Percentiles rank a stretch among this genome's conserved stretches.
phyloP scores from a whole-genome alignment of 768 basidiomycete genomes.

The Mycena sanguinolenta region DNA sequence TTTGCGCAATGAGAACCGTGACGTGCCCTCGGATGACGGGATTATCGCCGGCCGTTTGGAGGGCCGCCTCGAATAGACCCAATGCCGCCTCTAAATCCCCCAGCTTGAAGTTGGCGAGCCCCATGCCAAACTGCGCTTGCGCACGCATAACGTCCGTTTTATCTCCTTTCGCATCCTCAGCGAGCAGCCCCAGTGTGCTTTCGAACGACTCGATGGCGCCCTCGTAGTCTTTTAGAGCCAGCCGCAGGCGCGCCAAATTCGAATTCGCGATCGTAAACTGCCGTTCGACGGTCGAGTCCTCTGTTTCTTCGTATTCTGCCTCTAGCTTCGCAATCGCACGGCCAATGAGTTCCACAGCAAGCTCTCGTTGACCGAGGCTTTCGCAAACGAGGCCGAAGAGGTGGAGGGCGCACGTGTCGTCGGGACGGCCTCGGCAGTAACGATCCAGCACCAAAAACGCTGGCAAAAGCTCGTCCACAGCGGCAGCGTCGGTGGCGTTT shows the following conservation, averaged over 20 bases:
- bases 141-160: slow-evolving; percentile 60
- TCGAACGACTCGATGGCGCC: slow-evolving; percentile 79
- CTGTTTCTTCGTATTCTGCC: slow-evolving; percentile 87
- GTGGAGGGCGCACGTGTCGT: slow-evolving; percentile 83
- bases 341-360: slow-evolving; percentile 68
- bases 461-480: slow-evolving; percentile 69
- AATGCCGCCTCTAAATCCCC: slow-evolving; percentile 75
- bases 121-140: slow-evolving; percentile 79
- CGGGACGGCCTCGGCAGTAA: slow-evolving; percentile 75
- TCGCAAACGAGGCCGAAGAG: slow-evolving; percentile 90
- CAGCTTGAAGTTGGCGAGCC: slow-evolving; percentile 77
- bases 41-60: slow-evolving; percentile 67
- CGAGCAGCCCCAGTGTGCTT: slow-evolving; percentile 77
- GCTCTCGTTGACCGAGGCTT: slow-evolving; percentile 76
- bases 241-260: slow-evolving; percentile 82
- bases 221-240: slow-evolving; percentile 70
- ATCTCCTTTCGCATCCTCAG: slow-evolving; percentile 57
- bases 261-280: slow-evolving; percentile 86
- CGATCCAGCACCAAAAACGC: slow-evolving; percentile 87
- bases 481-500: slow-evolving; percentile 35
- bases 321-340: slow-evolving; percentile 84
- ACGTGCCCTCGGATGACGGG: slow-evolving; percentile 72
- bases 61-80: slow-evolving; percentile 73
- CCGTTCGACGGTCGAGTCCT: slow-evolving; percentile 82
- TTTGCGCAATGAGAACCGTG: slow-evolving; percentile 84